Conservation (phyloP, 1,139 yeast species). For the Martiniozyma asiatica region DNA sequence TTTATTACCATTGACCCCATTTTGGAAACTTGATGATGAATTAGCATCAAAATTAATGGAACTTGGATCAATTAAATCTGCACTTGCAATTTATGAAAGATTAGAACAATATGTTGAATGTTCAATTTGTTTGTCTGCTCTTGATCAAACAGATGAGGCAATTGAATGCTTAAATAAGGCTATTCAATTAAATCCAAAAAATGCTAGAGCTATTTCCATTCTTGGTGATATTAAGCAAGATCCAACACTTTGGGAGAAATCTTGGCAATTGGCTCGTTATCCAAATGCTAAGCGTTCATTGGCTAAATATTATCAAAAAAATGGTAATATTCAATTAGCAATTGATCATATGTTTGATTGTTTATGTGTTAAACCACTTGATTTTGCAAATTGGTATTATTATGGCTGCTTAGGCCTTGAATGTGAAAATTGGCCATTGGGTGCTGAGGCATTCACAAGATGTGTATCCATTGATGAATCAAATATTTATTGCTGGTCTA, state of each 20-base stretch:
- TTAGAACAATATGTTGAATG: slow-evolving; percentile 69
- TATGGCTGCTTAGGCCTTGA: slow-evolving; percentile 90
- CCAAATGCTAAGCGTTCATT: slow-evolving; percentile 80
- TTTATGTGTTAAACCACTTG: slow-evolving; percentile 62
- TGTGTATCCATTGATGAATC: slow-evolving; percentile 81
- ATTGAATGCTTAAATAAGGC: slow-evolving; percentile 44
- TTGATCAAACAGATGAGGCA: slow-evolving; percentile 65
- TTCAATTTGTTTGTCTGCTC: slow-evolving; percentile 84
- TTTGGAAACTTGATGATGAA: slow-evolving; percentile 73
- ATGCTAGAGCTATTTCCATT: slow-evolving; percentile 76
- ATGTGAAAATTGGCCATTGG: slow-evolving; percentile 55
- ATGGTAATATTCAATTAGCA: slow-evolving; percentile 42
- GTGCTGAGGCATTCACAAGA: slow-evolving; percentile 87
- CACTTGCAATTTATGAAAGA: slow-evolving; percentile 80
- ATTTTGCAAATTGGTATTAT: slow-evolving; percentile 78
- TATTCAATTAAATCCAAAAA: slow-evolving; percentile 47
- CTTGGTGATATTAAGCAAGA: slow-evolving; percentile 79
- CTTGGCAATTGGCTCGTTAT: slow-evolving; percentile 81
- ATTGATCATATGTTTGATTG: slow-evolving; percentile 66
- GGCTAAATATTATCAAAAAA: slow-evolving; percentile 53
- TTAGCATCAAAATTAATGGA: slow-evolving; percentile 85
- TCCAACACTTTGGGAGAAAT: slow-evolving; percentile 66
- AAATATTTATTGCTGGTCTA: slow-evolving; percentile 87
- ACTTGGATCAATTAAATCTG: slow-evolving; percentile 75
- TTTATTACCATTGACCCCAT: slow-evolving; percentile 66